Evolutionary conservation across 2,329 filamentous ascomycete genomes (phyloP), one percentile per base, ranked within the genome.

Genomic region (Pseudocercospora macadamiae): DNA sequence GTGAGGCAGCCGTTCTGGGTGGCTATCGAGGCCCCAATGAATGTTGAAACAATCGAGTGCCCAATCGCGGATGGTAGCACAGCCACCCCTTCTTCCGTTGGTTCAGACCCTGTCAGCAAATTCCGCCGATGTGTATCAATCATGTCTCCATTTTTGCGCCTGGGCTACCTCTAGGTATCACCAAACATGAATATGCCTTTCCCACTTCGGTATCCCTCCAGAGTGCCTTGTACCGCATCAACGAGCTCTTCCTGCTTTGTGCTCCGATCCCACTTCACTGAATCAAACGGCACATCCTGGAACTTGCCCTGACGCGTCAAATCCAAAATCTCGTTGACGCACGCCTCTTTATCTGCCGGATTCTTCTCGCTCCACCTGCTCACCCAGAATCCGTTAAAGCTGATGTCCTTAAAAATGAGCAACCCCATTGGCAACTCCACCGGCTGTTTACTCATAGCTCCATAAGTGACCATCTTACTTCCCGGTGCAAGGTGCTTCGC

Each of bases 381-480:
- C 21, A 97, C 86, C 95, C 95, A 99, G 76, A 97, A 99, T 3
- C 95, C 96, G 62, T 90, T 84, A 71, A 97, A 96, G 52, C 85
- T 83, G 53, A 97, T 82, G 68, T 97, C 87, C 75, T 93, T 95
- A 80, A 99, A 99, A 68, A 99, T 99, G 60, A 97, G 80, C 66
- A 96, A 80, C 0, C 89, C 90, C 0, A 93, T 89, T 0, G 93
- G 91, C 61, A 97, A 77, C 5, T 83, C 82, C 23, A 97, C 83
- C 0, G 93, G 93, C 78, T 96, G 88, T 73, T 89, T 90, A 30
- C 90, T 87, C 95, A 99, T 99, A 51, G 90, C 93, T 23, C 95
- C 95, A 72, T 99, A 99, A 3, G 93, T 96, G 21, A 99, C 91
- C 75, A 97, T 81, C 57, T 89, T 87, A 1, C 85, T 89, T 19